phyloP scores from a whole-genome alignment of 352 stramenopile species.

The Phytophthora sojae region DNA sequence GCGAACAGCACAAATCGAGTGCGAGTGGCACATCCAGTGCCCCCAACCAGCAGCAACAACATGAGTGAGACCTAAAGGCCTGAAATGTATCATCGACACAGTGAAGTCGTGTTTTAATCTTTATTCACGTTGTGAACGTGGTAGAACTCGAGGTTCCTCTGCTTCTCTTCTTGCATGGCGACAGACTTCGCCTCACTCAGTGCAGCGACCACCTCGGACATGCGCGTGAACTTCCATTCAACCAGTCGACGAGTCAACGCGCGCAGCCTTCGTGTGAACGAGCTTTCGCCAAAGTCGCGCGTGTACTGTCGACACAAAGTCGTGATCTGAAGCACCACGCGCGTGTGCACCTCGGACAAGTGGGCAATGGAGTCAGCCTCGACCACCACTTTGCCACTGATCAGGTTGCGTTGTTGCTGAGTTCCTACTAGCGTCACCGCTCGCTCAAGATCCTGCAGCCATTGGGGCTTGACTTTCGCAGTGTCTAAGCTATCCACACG shows the following conservation, averaged over 20 bases:
- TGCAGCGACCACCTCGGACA: constrained; percentile 37
- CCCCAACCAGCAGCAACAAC: constrained; percentile 21
- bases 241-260: constrained; percentile 35
- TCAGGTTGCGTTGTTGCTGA: constrained; percentile 31
- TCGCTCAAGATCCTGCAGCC: constrained; percentile 53
- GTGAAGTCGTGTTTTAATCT: constrained; percentile 19
- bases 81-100: constrained; percentile 17
- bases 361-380: constrained; percentile 35
- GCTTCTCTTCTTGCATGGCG: constrained; percentile 57
- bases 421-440: constrained; percentile 34
- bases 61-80: constrained; percentile 14
- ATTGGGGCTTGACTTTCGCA: constrained; percentile 47
- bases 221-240: constrained; percentile 48
- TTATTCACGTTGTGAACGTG: constrained; percentile 46
- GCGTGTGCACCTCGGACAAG: constrained; percentile 63
- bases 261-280: constrained; percentile 49
- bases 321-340: constrained; percentile 53
- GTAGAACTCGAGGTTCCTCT: constrained; percentile 78
- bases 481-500: constrained; percentile 27
- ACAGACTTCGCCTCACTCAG: constrained; percentile 33
- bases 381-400: constrained; percentile 27
- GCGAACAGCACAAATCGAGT: constrained; percentile 15
- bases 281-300: constrained; percentile 44
- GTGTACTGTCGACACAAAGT: constrained; percentile 49
- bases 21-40: not conserved